Evolutionary conservation across 306 rosid species (phyloP).

Genomic region (Cicer pinnatifidum): DNA sequence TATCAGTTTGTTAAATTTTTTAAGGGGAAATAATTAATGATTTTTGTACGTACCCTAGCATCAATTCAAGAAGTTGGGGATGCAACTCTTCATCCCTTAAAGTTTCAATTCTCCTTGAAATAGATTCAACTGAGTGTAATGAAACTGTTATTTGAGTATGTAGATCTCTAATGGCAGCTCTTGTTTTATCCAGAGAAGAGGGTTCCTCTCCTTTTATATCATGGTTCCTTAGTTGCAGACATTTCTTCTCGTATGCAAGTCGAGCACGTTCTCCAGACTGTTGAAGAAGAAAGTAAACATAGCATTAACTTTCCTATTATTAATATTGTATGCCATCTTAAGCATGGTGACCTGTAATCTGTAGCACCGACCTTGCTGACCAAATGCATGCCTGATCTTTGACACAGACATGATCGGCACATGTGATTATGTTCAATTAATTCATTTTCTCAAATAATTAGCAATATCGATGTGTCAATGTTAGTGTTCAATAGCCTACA

Average conservation of each 20-base stretch:
- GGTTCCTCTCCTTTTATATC: conserved; percentile 76
- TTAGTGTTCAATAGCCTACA: too few relatives aligned
- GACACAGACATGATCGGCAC: too few relatives aligned
- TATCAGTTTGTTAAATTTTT: conserved; percentile 2
- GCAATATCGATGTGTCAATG: too few relatives aligned
- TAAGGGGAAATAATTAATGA: conserved; percentile 10
- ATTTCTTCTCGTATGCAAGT: conserved; percentile 80
- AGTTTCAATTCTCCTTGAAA: conserved; percentile 81
- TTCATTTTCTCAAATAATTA: too few relatives aligned
- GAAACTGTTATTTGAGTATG: conserved; percentile 88
- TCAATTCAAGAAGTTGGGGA: conserved; percentile 80
- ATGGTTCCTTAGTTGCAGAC: conserved; percentile 70
- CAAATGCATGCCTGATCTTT: too few relatives aligned
- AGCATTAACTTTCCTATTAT: conserved; percentile 41
- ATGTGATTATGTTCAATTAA: too few relatives aligned
- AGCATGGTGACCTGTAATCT: conserved; percentile 28
- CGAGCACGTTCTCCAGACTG: conserved; percentile 88
- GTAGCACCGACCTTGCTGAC: too few relatives aligned
- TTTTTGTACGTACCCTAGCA: conserved; percentile 65
- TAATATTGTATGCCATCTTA: conserved; percentile 36
- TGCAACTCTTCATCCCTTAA: conserved; percentile 88
- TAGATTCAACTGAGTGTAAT: conserved; percentile 85
- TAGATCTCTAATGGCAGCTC: conserved; percentile 73
- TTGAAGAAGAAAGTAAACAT: conserved; percentile 44
- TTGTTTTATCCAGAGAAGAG: conserved; percentile 71